Conservation (phyloP, 106 monocot species). For the Dendrobium nobile region DNA sequence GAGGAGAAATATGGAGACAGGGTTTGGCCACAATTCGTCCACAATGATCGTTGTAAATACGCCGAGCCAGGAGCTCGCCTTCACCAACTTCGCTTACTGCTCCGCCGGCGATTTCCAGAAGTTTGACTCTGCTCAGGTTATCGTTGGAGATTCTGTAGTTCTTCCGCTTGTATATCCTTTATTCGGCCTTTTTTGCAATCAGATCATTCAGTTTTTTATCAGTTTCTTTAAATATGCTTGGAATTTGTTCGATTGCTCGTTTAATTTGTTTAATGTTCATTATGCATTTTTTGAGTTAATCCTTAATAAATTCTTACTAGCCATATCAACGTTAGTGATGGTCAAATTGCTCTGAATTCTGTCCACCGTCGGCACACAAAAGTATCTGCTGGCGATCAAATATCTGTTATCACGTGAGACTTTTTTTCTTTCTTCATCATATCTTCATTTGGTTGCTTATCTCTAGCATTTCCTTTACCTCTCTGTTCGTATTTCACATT, state of each 20-base stretch:
- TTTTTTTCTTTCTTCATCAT: background rate
- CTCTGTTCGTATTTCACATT: constrained; percentile 5
- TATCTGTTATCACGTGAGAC: constrained; percentile 62
- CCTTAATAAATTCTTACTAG: constrained; percentile 60
- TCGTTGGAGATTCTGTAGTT: constrained; percentile 59
- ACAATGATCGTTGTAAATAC: constrained; percentile 62
- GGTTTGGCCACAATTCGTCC: constrained; percentile 8
- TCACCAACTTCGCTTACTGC: constrained; percentile 83
- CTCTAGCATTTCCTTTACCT: background rate
- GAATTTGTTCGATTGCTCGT: background rate
- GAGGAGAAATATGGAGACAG: constrained; percentile 4
- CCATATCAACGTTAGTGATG: constrained; percentile 35
- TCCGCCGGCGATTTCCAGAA: constrained; percentile 45
- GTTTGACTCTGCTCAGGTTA: constrained; percentile 17
- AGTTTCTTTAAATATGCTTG: background rate
- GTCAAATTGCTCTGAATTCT: constrained; percentile 72
- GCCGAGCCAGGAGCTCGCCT: constrained; percentile 75
- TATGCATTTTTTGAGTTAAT: constrained; percentile 5
- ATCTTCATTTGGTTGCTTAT: background rate
- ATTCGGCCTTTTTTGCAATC: background rate
- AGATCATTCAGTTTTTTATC: background rate
- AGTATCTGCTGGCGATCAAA: constrained; percentile 69
- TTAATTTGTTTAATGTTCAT: background rate
- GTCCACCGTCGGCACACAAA: constrained; percentile 73
- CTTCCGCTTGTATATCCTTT: constrained; percentile 89